These are phyloP conservation scores for Streptanthus diversifolius DNA, from an alignment of 345 rosid genomes.

Conservation along the genomic window DNA sequence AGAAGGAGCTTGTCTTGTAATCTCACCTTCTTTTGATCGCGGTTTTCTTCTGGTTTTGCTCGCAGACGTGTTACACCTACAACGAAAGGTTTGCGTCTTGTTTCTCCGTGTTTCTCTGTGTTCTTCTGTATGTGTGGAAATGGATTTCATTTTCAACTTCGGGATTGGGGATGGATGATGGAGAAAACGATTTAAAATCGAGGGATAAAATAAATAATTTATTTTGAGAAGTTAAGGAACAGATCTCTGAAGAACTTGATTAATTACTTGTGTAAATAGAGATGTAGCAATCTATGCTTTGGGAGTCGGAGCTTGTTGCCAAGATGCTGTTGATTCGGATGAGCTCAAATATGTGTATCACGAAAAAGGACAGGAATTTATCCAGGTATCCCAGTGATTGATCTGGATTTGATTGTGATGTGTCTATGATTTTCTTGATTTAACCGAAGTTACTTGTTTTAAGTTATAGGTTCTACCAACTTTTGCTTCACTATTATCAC, in stretches of 20 bases:
- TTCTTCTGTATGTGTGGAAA: neutral
- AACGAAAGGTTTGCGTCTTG: constrained; percentile 56
- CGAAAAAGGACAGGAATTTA: constrained; percentile 54
- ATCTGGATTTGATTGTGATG: neutral
- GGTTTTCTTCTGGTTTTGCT: neutral
- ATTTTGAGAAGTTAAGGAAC: neutral
- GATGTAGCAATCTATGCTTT: constrained; percentile 77
- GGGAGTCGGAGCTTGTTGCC: constrained; percentile 83
- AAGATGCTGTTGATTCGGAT: constrained; percentile 56
- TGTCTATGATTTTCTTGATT: neutral
- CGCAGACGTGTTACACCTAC: constrained; percentile 47
- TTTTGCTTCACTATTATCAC: constrained; percentile 56
- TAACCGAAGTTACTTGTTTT: neutral
- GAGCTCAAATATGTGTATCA: constrained; percentile 83
- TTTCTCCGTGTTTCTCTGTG: neutral
- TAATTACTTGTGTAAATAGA: constrained; percentile 34
- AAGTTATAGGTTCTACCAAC: constrained; percentile 72
- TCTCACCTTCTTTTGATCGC: neutral
- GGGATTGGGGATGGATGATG: neutral
- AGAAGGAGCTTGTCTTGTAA: neutral
- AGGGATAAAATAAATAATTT: too few relatives aligned
- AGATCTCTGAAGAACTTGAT: neutral
- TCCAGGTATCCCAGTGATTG: constrained; percentile 48
- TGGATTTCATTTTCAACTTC: neutral
- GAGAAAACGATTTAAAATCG: neutral